Conservation (phyloP, 2,329 filamentous ascomycete genomes). For the Chrysoporthe cubensis region DNA sequence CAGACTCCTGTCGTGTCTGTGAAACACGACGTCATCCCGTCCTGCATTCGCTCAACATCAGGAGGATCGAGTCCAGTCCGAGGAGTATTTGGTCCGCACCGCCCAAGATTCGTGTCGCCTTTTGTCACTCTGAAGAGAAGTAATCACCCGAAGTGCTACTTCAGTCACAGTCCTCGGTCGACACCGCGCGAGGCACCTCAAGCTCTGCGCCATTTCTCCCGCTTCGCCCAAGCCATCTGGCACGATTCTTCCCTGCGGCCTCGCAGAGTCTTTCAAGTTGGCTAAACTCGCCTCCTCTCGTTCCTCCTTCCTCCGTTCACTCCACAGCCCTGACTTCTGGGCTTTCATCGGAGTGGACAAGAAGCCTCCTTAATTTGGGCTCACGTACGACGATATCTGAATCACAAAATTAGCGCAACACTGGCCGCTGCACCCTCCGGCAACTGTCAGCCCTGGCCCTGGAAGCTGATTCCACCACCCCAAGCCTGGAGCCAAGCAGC, state of each 20-base stretch:
- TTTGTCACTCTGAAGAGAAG: background rate
- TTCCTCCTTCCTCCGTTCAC: slow-evolving; percentile 81
- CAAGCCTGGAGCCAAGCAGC: slow-evolving; percentile 14
- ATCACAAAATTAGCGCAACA: background rate
- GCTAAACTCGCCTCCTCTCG: slow-evolving; percentile 55
- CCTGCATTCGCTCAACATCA: background rate
- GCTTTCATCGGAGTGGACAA: slow-evolving; percentile 96
- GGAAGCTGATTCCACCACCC: slow-evolving; percentile 4
- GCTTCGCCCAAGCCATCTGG: background rate
- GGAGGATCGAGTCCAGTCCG: slow-evolving; percentile 6
- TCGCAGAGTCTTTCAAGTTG: slow-evolving; percentile 41
- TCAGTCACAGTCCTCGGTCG: background rate
- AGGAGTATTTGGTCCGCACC: background rate
- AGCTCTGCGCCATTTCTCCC: slow-evolving; percentile 4
- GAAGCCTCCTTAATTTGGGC: slow-evolving; percentile 90
- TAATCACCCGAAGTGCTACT: background rate
- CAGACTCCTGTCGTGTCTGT: background rate
- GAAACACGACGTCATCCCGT: slow-evolving; percentile 26
- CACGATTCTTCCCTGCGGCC: slow-evolving; percentile 20
- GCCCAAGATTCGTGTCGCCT: background rate
- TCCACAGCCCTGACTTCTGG: slow-evolving; percentile 90
- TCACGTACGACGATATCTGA: slow-evolving; percentile 26
- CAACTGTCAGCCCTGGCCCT: slow-evolving; percentile 3
- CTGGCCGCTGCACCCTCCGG: background rate
- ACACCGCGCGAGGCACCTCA: background rate